Evolutionary conservation across 1,139 yeast species (phyloP).

Genomic region (Taphrina populina): DNA sequence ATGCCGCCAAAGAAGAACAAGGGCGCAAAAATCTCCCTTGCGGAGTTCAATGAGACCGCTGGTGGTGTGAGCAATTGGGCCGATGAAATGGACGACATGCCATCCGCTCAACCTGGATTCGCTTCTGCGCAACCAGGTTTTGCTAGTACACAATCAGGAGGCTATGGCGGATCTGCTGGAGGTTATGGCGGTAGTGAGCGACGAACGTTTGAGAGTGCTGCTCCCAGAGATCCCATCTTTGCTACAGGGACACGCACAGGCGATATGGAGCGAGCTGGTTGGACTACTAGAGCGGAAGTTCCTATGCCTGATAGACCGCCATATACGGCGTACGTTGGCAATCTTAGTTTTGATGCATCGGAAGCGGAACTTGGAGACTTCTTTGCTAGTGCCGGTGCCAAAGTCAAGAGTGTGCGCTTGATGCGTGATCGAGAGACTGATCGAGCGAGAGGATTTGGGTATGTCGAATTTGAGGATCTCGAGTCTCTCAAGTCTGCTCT

Average conservation of each 20-base stretch:
- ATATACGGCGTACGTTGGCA: slow-evolving; percentile 79
- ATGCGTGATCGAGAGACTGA: slow-evolving; percentile 65
- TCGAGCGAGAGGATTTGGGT: slow-evolving; percentile 80
- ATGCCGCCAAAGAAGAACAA: slow-evolving; percentile 34
- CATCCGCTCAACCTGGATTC: slow-evolving; percentile 28
- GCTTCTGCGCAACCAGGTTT: slow-evolving; percentile 33
- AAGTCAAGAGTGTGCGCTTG: slow-evolving; percentile 53
- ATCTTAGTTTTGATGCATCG: slow-evolving; percentile 77
- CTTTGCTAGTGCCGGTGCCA: slow-evolving; percentile 57
- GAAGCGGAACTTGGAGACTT: slow-evolving; percentile 67
- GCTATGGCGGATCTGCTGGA: slow-evolving; percentile 9
- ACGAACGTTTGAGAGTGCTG: slow-evolving; percentile 10
- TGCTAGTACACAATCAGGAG: slow-evolving; percentile 11
- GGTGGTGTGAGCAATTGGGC: slow-evolving; percentile 33
- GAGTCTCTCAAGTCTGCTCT: slow-evolving; percentile 69
- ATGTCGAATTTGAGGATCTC: slow-evolving; percentile 71
- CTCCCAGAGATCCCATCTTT: slow-evolving; percentile 22
- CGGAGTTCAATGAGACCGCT: slow-evolving; percentile 29
- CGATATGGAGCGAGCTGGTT: slow-evolving; percentile 23
- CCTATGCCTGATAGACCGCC: slow-evolving; percentile 94
- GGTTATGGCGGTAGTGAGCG: slow-evolving; percentile 29
- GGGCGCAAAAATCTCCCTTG: slow-evolving; percentile 33
- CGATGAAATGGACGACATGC: slow-evolving; percentile 28
- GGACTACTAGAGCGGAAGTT: slow-evolving; percentile 56
- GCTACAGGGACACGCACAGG: slow-evolving; percentile 16